Conservation (phyloP, 768 basidiomycete genomes). For the Gyrodon lividus region DNA sequence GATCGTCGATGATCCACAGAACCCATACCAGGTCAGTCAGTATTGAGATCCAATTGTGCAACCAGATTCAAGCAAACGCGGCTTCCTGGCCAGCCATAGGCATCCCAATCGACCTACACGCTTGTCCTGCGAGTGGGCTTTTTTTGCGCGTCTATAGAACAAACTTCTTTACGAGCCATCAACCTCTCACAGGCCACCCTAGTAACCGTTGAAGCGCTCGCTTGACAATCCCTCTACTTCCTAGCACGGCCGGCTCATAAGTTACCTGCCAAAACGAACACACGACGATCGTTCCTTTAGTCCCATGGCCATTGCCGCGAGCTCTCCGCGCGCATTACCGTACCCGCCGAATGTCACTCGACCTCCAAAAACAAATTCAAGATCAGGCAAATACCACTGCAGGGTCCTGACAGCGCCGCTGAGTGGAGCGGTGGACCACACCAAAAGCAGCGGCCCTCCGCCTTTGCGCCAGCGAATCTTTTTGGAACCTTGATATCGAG, state of each 20-base stretch:
- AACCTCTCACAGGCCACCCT: background rate
- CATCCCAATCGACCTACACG: no score
- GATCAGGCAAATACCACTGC: slow-evolving; percentile 15
- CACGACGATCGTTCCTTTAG: background rate
- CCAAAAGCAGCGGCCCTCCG: slow-evolving; percentile 29
- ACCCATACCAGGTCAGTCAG: no score
- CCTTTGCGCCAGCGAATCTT: slow-evolving; percentile 25
- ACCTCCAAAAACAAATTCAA: slow-evolving; percentile 10
- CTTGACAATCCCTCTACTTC: background rate
- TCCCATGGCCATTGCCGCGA: slow-evolving; percentile 18
- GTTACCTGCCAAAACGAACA: background rate
- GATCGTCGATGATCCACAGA: no score
- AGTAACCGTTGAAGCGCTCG: background rate
- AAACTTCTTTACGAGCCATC: no score
- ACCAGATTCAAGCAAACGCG: no score
- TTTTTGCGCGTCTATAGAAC: background rate
- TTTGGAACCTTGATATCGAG: slow-evolving; percentile 24
- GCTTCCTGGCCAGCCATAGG: no score
- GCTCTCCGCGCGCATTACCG: slow-evolving; percentile 21
- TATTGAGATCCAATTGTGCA: no score
- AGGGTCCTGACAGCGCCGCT: slow-evolving; percentile 30
- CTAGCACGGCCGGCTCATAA: background rate
- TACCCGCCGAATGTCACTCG: slow-evolving; percentile 8
- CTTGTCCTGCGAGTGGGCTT: background rate
- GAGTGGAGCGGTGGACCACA: slow-evolving; percentile 14